Evolutionary conservation across 2,329 filamentous ascomycete genomes (phyloP).

Genomic region (Neopestalotiopsis clavispora): DNA sequence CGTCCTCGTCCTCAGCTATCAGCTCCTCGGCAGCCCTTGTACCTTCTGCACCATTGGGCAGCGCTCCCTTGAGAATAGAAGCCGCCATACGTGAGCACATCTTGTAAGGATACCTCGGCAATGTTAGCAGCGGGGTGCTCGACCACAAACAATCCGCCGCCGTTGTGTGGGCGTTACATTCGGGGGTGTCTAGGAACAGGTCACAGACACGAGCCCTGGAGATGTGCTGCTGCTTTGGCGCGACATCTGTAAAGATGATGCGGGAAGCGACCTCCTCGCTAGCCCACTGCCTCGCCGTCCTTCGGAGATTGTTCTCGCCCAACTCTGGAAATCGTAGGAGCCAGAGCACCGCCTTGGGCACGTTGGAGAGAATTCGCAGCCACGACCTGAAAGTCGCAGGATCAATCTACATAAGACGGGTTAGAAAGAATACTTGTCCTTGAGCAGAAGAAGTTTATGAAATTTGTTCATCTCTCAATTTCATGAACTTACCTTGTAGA

Average conservation of each 20-base stretch:
- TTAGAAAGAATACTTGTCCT: neutral
- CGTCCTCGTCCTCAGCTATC: conserved; percentile 76
- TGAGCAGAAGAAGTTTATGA: too few relatives aligned
- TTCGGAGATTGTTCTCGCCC: conserved; percentile 82
- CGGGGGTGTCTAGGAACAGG: conserved; percentile 93
- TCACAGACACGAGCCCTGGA: conserved; percentile 90
- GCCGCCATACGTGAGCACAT: conserved; percentile 99
- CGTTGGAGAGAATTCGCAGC: conserved; percentile 84
- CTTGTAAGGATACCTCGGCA: conserved; percentile 93
- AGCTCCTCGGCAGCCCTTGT: conserved; percentile 72
- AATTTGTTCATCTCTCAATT: too few relatives aligned
- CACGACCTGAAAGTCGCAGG: conserved; percentile 95
- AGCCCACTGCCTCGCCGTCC: conserved; percentile 84
- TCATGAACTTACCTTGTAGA: conserved; percentile 80
- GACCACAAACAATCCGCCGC: conserved; percentile 97
- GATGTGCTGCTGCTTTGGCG: conserved; percentile 93
- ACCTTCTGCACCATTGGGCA: conserved; percentile 76
- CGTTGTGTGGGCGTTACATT: conserved; percentile 98
- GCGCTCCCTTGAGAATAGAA: conserved; percentile 86
- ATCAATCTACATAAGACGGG: conserved; percentile 71
- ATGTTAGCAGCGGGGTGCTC: conserved; percentile 87
- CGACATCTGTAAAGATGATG: conserved; percentile 94
- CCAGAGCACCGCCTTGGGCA: conserved; percentile 92
- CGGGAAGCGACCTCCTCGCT: conserved; percentile 83
- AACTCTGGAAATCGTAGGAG: conserved; percentile 95